These are phyloP conservation scores for Naganishia friedmannii DNA, from an alignment of 768 basidiomycete genomes.

Conservation along the genomic window DNA sequence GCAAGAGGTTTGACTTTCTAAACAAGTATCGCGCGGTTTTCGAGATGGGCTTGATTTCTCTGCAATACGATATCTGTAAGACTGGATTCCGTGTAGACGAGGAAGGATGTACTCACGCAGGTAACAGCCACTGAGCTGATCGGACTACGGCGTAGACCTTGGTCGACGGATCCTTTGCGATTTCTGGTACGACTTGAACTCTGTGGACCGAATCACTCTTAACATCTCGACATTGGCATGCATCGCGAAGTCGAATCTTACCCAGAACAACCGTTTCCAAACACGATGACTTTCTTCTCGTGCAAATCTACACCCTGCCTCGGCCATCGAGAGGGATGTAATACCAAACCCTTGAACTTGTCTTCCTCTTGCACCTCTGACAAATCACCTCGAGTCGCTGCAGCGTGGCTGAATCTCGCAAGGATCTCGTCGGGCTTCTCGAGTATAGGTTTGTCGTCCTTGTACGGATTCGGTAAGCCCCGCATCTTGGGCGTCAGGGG, in stretches of 20 bases:
- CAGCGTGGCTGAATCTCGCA: conserved; percentile 1
- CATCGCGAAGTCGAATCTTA: conserved; percentile 3
- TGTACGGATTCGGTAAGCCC: conserved; percentile 29
- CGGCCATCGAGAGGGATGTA: conserved; percentile 34
- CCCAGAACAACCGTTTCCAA: conserved; percentile 39
- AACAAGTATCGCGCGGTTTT: conserved; percentile 1
- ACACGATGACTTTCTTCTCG: conserved; percentile 33
- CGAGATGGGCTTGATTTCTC: conserved; percentile 23
- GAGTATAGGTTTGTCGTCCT: conserved; percentile 23
- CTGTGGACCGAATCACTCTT: background rate
- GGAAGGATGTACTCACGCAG: conserved; percentile 11
- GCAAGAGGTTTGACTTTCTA: conserved; percentile 10
- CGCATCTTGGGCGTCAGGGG: conserved; percentile 32
- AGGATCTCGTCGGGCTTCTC: conserved; percentile 16
- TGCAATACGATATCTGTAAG: background rate
- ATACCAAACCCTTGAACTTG: conserved; percentile 32
- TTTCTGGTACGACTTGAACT: conserved; percentile 32
- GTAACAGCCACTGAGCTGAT: conserved; percentile 36
- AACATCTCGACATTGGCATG: background rate
- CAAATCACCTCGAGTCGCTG: background rate
- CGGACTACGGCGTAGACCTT: conserved; percentile 33
- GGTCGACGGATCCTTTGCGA: conserved; percentile 31
- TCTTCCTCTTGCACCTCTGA: conserved; percentile 14
- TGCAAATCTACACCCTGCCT: conserved; percentile 29
- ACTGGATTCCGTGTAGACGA: background rate